Evolutionary conservation across 257 asterid species (phyloP).

Genomic region (Verbascum thapsus): DNA sequence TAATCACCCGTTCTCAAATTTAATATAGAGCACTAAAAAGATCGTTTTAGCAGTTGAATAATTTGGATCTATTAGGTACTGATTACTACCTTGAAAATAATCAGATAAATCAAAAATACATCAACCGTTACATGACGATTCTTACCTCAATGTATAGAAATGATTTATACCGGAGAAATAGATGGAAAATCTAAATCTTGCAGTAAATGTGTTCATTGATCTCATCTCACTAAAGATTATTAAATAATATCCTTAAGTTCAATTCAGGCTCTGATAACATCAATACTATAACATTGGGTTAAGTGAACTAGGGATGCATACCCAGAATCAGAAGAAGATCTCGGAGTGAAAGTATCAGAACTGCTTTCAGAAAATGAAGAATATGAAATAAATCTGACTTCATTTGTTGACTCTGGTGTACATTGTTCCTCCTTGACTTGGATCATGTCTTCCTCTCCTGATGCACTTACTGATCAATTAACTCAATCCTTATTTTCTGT

Average conservation of each 20-base stretch:
- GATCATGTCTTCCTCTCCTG: conserved; percentile 39
- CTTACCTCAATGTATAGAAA: not conserved
- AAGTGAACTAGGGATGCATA: conserved; percentile 24
- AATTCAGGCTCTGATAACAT: not conserved
- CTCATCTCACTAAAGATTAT: not conserved
- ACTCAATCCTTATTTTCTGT: conserved; percentile 3
- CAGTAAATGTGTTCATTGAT: not conserved
- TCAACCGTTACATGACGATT: not conserved
- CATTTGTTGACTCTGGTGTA: conserved; percentile 37
- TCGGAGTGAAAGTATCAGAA: conserved; percentile 42
- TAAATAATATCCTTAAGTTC: conserved; percentile 8
- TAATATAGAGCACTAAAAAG: conserved; percentile 4
- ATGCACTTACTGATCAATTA: conserved; percentile 16
- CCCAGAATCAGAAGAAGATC: conserved; percentile 51
- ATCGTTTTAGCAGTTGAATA: not conserved
- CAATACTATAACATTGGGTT: not conserved
- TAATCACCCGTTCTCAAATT: conserved; percentile 15
- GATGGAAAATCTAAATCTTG: conserved; percentile 9
- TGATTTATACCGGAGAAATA: not conserved
- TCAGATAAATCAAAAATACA: not conserved
- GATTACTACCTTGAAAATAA: not conserved
- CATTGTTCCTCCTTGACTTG: conserved; percentile 36
- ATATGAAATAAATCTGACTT: conserved; percentile 29
- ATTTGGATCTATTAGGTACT: not conserved
- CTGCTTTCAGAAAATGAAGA: conserved; percentile 45